Evolutionary conservation across 306 rosid species (phyloP).

Genomic region (Biancaea sappan): DNA sequence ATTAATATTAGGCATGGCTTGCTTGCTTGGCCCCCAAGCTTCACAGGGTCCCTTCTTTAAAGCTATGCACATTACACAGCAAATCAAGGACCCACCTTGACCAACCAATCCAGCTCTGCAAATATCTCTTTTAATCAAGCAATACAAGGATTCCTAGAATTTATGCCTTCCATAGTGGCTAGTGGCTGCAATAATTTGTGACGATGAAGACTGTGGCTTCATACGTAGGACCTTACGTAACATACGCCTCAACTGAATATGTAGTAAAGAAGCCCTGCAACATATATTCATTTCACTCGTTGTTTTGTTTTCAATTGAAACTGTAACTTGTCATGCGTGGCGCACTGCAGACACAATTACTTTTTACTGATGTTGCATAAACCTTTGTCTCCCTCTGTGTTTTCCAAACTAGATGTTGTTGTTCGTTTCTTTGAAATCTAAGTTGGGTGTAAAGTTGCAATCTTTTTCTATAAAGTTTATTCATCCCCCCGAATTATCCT

Average conservation of each 20-base stretch:
- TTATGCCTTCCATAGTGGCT: background rate
- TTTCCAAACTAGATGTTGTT: background rate
- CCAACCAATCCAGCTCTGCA: conserved; percentile 14
- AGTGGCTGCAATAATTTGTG: background rate
- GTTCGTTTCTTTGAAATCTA: background rate
- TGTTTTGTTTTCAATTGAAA: background rate
- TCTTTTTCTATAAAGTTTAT: background rate
- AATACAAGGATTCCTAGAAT: background rate
- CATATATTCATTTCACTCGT: no score
- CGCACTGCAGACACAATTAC: background rate
- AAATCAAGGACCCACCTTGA: background rate
- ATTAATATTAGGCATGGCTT: background rate
- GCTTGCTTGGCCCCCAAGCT: conserved; percentile 26
- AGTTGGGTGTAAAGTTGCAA: background rate
- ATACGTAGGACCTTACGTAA: background rate
- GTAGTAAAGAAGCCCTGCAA: no score
- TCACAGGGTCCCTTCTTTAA: conserved; percentile 5
- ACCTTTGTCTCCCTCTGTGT: background rate
- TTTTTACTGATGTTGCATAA: background rate
- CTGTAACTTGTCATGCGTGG: background rate
- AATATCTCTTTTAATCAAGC: background rate
- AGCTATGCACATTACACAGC: background rate
- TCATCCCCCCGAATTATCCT: background rate
- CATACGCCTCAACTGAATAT: background rate
- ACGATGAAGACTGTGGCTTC: background rate